A percentile compares a stretch with the other conserved stretches of the same genome.
Evolutionary conservation across 2,329 filamentous ascomycete genomes (phyloP).

Genomic region (Aspergillus jensenii): DNA sequence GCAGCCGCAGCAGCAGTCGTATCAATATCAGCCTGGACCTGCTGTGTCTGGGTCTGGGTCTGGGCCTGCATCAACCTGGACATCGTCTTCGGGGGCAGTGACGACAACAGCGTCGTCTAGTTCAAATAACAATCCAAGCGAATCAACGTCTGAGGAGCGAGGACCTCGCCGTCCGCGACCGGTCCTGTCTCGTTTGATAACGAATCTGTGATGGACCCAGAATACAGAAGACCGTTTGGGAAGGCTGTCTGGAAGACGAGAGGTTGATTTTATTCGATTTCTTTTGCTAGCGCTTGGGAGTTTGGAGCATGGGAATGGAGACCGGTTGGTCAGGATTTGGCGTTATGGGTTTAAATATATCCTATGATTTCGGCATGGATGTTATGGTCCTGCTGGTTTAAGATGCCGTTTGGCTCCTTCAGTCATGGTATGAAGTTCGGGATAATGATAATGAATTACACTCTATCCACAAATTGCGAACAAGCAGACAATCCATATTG

Average conservation of each 20-base stretch:
- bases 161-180: conserved; percentile 31
- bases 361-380: not conserved
- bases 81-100: not conserved
- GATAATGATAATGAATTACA: conserved; percentile 5
- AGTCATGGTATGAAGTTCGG: not conserved
- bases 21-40: not conserved
- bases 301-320: not conserved
- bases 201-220: conserved; percentile 26
- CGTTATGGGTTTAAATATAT: not conserved
- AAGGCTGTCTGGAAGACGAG: not conserved
- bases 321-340: not conserved
- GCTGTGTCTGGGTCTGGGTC: not conserved
- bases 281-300: not conserved
- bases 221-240: not conserved
- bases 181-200: conserved; percentile 36
- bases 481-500: no score
- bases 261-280: no score
- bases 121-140: not conserved
- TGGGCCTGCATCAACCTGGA: not conserved
- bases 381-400: no score
- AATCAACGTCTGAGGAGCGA: not conserved
- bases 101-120: not conserved
- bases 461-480: not conserved
- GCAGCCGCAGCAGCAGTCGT: not conserved
- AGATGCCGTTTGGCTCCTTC: no score